These are phyloP conservation scores for Coniosporium apollinis DNA, from an alignment of 495 filamentous ascomycete species.

Conservation along the genomic window DNA sequence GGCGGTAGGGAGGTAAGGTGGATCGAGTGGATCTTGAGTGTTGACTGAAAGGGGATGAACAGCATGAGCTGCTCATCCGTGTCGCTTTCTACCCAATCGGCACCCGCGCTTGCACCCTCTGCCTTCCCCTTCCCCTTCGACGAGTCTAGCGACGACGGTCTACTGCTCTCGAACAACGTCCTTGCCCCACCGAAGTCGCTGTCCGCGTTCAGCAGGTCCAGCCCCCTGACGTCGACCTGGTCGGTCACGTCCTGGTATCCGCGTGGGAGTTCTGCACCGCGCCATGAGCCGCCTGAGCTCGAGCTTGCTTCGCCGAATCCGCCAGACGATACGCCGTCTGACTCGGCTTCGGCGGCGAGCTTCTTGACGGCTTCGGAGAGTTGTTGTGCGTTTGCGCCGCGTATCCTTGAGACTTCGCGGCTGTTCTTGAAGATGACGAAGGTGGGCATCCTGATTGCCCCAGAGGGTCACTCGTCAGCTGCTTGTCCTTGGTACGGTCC, in stretches of 20 bases:
- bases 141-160: slow-evolving; percentile 43
- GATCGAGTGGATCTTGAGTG: slow-evolving; percentile 77
- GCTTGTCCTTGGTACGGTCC: too few relatives aligned
- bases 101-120: slow-evolving; percentile 4
- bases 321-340: slow-evolving; percentile 22
- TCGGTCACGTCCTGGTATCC: slow-evolving; percentile 73
- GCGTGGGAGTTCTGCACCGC: slow-evolving; percentile 54
- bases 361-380: slow-evolving; percentile 54
- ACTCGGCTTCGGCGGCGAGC: slow-evolving; percentile 52
- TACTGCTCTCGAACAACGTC: slow-evolving; percentile 51
- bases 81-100: slow-evolving; percentile 94
- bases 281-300: slow-evolving; percentile 36
- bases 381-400: slow-evolving; percentile 53
- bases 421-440: slow-evolving; percentile 81
- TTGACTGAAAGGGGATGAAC: slow-evolving; percentile 77
- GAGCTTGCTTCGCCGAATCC: slow-evolving; percentile 26
- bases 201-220: slow-evolving; percentile 79
- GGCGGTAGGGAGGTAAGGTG: slow-evolving; percentile 73
- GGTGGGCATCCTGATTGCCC: slow-evolving; percentile 49
- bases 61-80: slow-evolving; percentile 98
- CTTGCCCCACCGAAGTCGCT: slow-evolving; percentile 48
- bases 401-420: slow-evolving; percentile 45
- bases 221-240: slow-evolving; percentile 56
- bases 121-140: slow-evolving; percentile 34
- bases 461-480: too few relatives aligned